A percentile compares a stretch with the other conserved stretches of the same genome.
These are phyloP conservation scores for Thamnidium elegans DNA, from an alignment of 192 early-diverging fungal species.

Conservation along the genomic window DNA sequence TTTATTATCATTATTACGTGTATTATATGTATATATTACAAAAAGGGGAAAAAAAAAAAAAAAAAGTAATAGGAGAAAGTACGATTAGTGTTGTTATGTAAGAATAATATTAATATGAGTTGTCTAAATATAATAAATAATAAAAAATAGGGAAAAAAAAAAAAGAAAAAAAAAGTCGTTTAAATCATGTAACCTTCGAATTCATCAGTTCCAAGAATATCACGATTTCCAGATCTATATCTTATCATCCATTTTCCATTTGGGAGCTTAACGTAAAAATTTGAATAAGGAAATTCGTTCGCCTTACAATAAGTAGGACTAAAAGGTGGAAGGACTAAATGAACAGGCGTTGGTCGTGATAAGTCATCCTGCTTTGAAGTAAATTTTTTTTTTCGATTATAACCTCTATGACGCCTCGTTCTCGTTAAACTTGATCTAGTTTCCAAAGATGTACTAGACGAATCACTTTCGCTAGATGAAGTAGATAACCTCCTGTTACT, in stretches of 20 bases:
- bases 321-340: slow-evolving; percentile 23
- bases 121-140: background rate
- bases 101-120: background rate
- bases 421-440: too few species aligned
- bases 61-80: too few species aligned
- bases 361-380: slow-evolving; percentile 90
- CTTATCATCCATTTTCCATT: slow-evolving; percentile 42
- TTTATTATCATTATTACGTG: too few species aligned
- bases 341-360: slow-evolving; percentile 58
- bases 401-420: too few species aligned
- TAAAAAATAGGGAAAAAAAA: slow-evolving; percentile 14
- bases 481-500: background rate
- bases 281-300: slow-evolving; percentile 36
- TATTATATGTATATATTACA: too few species aligned
- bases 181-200: slow-evolving; percentile 37
- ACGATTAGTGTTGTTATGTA: too few species aligned
- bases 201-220: slow-evolving; percentile 37
- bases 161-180: slow-evolving; percentile 5
- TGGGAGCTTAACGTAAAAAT: slow-evolving; percentile 35
- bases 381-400: slow-evolving; percentile 78
- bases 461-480: background rate
- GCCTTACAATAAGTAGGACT: slow-evolving; percentile 31
- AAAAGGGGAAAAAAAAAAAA: too few species aligned
- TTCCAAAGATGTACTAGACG: background rate
- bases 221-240: slow-evolving; percentile 32